These are phyloP conservation scores for Porcisia hertigi DNA, from an alignment of 208 protist species.

Conservation along the genomic window DNA sequence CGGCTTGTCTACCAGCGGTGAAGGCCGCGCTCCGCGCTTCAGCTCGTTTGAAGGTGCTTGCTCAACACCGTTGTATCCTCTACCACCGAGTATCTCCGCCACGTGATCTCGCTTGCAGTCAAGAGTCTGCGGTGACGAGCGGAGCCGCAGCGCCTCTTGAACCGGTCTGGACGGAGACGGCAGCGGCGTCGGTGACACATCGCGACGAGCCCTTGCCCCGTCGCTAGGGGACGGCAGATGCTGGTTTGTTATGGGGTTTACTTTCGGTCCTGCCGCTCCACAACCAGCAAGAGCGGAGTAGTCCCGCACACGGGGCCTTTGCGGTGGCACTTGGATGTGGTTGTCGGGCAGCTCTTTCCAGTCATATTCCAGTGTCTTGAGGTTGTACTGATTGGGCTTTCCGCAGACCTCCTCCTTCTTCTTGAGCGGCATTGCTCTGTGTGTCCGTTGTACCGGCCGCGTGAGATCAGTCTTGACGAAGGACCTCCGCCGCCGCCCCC, in stretches of 20 bases:
- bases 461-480: not conserved
- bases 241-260: slow-evolving; percentile 28
- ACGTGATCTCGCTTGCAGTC: slow-evolving; percentile 18
- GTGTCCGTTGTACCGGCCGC: not conserved
- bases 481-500: not conserved
- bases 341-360: slow-evolving; percentile 70
- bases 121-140: not conserved
- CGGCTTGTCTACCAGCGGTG: not conserved
- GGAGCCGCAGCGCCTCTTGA: slow-evolving; percentile 15
- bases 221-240: not conserved
- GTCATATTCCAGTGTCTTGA: slow-evolving; percentile 75
- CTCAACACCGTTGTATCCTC: not conserved
- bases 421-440: slow-evolving; percentile 22
- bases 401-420: slow-evolving; percentile 76
- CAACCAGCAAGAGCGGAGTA: slow-evolving; percentile 17
- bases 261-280: not conserved
- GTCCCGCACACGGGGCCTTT: slow-evolving; percentile 24
- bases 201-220: not conserved
- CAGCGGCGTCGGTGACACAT: slow-evolving; percentile 17
- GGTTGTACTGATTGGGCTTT: slow-evolving; percentile 81
- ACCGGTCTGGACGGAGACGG: slow-evolving; percentile 19
- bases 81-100: slow-evolving; percentile 11
- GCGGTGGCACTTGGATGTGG: slow-evolving; percentile 31
- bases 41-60: not conserved
- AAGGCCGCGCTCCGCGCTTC: not conserved